Evolutionary conservation across 257 asterid genomes (phyloP), one percentile per base, ranked within the genome.

Genomic region (Linderniella brevidens): DNA sequence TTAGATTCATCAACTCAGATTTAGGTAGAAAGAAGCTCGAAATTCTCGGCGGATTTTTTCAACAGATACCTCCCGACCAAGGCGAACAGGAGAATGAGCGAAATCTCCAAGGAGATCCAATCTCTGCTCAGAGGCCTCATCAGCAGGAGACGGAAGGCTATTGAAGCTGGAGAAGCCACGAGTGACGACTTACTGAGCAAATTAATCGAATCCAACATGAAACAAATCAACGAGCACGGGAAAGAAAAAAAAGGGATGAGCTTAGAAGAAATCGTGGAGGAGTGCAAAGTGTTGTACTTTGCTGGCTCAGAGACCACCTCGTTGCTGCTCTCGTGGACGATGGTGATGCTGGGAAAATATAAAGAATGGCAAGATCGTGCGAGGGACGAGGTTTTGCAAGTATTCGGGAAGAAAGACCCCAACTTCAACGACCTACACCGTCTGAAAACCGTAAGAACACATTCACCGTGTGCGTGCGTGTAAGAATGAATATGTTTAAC

Each of bases 251-350:
- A n/a, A 47, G 70, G 68, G 13, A 25, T 74, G 68, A 65, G 71
- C 3, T 48, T 64, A 13, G 76, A 70, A 0, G 82, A 74, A 9
- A 63, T 70, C 8, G 51, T 70, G 12, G 61, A 58, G 4, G 82
- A 74, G 48, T 70, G 82, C 55, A 61, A 59, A 53, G 53, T 74
- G 1, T 74, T 74, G 65, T 74, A 74, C 65, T 60, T 70, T n/a
- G 75, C 78, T 0, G 78, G 81, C 0, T 63, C 76, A 0, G 82
- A 70, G 49, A 74, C 82, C 29, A 70, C 68, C 9, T 58, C 70
- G 0, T 44, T 46, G 12, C 35, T 74, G 64, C 61, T 74, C 8
- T 66, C 57, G 0, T 74, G 74, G 75, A 64, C 75, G 12, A 53
- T 70, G 72, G 73, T 74, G 17, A 49, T 64, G 67, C 53, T 74